phyloP scores from a whole-genome alignment of 1,284 basidiomycete species.

The Microbotryum saponariae region DNA sequence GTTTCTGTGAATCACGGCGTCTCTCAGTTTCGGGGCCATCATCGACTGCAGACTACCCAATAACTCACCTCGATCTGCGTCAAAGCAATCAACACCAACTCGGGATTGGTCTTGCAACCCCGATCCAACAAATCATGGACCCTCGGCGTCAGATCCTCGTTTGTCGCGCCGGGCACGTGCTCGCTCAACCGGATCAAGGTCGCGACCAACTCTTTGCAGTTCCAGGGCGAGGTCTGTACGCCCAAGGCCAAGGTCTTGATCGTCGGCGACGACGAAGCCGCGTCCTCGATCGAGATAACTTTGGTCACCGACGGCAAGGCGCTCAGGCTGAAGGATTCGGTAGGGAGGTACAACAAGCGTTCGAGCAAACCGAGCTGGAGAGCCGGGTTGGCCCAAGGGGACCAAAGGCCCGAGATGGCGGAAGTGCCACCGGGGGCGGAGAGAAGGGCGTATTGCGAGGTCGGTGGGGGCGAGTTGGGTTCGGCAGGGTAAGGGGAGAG shows the following conservation, averaged over 20 bases:
- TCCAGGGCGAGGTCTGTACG: constrained; percentile 87
- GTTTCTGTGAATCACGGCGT: constrained; percentile 52
- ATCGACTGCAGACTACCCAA: background rate
- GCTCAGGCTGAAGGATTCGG: constrained; percentile 81
- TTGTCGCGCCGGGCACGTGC: background rate
- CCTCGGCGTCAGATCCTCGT: constrained; percentile 40
- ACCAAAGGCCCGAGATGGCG: constrained; percentile 38
- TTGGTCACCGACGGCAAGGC: constrained; percentile 62
- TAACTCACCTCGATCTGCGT: constrained; percentile 74
- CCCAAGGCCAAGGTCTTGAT: constrained; percentile 75
- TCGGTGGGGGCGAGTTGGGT: constrained; percentile 1
- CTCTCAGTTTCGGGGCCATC: background rate
- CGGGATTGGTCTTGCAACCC: constrained; percentile 84
- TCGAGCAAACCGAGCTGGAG: constrained; percentile 82
- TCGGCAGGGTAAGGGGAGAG: constrained; percentile 45
- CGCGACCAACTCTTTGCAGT: constrained; percentile 82
- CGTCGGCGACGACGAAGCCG: constrained; percentile 60
- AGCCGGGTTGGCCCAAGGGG: constrained; percentile 68
- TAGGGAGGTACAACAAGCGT: constrained; percentile 75
- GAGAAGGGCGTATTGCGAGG: constrained; percentile 6
- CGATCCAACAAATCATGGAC: constrained; percentile 80
- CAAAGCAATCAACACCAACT: constrained; percentile 87
- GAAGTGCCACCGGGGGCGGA: constrained; percentile 14
- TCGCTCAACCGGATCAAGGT: constrained; percentile 71
- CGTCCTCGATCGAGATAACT: constrained; percentile 77